Percentiles rank a stretch among this genome's conserved stretches.
Conservation (phyloP, 1,284 basidiomycete genomes). For the Exsudoporus floridanus region DNA sequence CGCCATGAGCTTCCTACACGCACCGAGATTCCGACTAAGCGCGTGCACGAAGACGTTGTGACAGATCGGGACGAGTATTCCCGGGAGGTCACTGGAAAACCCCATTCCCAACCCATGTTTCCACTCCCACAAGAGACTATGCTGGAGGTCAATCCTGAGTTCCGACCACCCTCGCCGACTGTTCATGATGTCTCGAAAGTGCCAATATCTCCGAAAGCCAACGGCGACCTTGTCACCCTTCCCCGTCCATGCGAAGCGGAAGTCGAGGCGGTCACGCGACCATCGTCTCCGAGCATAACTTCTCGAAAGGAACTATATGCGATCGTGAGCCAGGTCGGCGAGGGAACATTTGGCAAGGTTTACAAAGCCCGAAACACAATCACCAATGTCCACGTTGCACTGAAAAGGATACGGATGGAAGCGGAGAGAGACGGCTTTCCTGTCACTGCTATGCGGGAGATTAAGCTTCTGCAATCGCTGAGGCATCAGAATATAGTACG, state of each 20-base stretch:
- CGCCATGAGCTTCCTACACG: constrained; percentile 19
- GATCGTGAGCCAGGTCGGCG: constrained; percentile 92
- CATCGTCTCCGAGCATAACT: constrained; percentile 34
- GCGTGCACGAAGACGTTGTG: constrained; percentile 26
- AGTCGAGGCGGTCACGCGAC: constrained; percentile 30
- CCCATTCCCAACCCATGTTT: not conserved
- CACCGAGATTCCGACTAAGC: constrained; percentile 31
- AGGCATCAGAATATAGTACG: constrained; percentile 88
- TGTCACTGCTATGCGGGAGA: constrained; percentile 98
- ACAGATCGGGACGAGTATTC: constrained; percentile 24
- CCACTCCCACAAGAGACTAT: constrained; percentile 11
- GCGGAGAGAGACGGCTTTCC: constrained; percentile 97
- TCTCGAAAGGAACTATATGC: constrained; percentile 71
- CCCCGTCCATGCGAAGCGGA: constrained; percentile 28
- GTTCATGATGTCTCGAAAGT: constrained; percentile 22
- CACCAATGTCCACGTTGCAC: constrained; percentile 77
- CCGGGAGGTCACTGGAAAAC: constrained; percentile 3
- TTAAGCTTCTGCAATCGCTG: constrained; percentile 93
- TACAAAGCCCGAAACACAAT: constrained; percentile 92
- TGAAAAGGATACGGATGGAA: constrained; percentile 99
- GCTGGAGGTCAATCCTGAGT: constrained; percentile 13
- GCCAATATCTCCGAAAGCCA: constrained; percentile 26
- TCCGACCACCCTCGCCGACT: constrained; percentile 17
- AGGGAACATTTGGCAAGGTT: constrained; percentile 99
- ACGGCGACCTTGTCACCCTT: constrained; percentile 24